Base-by-base conservation (phyloP, 306 rosid species). In the Vigna angularis region DNA sequence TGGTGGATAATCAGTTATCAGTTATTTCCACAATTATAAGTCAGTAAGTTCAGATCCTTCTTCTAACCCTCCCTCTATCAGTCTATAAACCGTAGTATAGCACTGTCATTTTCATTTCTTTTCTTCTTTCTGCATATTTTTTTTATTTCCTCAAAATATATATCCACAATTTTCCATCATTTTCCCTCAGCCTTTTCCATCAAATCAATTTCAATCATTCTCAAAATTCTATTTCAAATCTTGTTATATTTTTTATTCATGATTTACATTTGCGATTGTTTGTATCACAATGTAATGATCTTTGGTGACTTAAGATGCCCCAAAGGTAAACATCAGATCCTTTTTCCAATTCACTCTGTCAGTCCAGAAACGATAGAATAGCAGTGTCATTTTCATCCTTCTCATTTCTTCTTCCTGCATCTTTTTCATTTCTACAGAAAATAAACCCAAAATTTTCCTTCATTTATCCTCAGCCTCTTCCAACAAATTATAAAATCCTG, bases 11-110 rank as follows among this genome's bases (percentile, higher is more conserved):
- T 34, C 17, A 67, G 67, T 61, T 59, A 44, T 34, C 17, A 67
- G 67, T 61, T 59, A 30, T 17, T 36, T 56, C 50, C 20, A 1
- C 1, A 38, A 72, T 55, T 55, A 55, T 56, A 64, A 52, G 28
- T 67, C 75, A 10, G 17, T 67, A 8, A 26, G 66, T 26, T 56
- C 47, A 77, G 5, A 67, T 77, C 32, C 69, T 68, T 45, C 69
- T 26, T 53, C 14, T 58, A 56, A 28, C 9, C 56, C 61, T 44
- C 49, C 57, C 15, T 40, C 74, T 30, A 20, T 8, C 34, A 10
- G 28, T 44, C 48, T 13, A 13, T 11, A 48, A 40, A 55, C 48
- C 66, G 13, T 22, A 16, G 80, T 10, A 51, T 16, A 51, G 45
- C 32, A 10, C 34, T n/a, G n/a, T 55, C 30, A 16, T 40, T 9